Conservation (phyloP, 2,329 filamentous ascomycete species). For the Dryadomyces quercus-mongolicae region DNA sequence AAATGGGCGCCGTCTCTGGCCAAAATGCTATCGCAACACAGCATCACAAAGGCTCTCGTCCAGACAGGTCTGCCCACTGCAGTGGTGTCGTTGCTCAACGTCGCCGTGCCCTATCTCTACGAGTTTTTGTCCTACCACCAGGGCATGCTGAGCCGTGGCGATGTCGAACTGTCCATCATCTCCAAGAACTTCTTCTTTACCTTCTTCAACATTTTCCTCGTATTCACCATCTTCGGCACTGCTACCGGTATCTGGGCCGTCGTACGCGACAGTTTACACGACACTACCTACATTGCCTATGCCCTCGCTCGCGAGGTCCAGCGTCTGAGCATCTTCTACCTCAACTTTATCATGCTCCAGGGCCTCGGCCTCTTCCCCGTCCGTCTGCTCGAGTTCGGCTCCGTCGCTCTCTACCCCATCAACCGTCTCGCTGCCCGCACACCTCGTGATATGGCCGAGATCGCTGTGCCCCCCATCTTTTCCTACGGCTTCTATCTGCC, state of each 20-base stretch:
- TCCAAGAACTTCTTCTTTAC: slow-evolving; percentile 99
- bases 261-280: slow-evolving; percentile 61
- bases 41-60: slow-evolving; percentile 62
- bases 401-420: slow-evolving; percentile 72
- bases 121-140: slow-evolving; percentile 84
- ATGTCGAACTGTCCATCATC: slow-evolving; percentile 87
- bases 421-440: slow-evolving; percentile 69
- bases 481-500: slow-evolving; percentile 95
- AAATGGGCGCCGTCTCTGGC: slow-evolving; percentile 61
- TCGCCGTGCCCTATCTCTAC: slow-evolving; percentile 87
- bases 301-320: slow-evolving; percentile 67
- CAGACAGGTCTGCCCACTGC: slow-evolving; percentile 81
- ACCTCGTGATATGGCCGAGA: slow-evolving; percentile 75
- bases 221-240: slow-evolving; percentile 82
- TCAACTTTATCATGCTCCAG: slow-evolving; percentile 87
- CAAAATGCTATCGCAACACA: slow-evolving; percentile 52
- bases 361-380: slow-evolving; percentile 90
- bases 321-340: slow-evolving; percentile 70
- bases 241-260: slow-evolving; percentile 60
- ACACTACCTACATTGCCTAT: slow-evolving; percentile 66
- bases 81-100: slow-evolving; percentile 74
- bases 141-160: slow-evolving; percentile 89
- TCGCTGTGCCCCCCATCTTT: slow-evolving; percentile 74
- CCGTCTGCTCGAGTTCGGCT: slow-evolving; percentile 79
- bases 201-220: slow-evolving; percentile 97